Base-by-base conservation (phyloP, 2,329 filamentous ascomycete genomes). In the Aspergillus amoenus region DNA sequence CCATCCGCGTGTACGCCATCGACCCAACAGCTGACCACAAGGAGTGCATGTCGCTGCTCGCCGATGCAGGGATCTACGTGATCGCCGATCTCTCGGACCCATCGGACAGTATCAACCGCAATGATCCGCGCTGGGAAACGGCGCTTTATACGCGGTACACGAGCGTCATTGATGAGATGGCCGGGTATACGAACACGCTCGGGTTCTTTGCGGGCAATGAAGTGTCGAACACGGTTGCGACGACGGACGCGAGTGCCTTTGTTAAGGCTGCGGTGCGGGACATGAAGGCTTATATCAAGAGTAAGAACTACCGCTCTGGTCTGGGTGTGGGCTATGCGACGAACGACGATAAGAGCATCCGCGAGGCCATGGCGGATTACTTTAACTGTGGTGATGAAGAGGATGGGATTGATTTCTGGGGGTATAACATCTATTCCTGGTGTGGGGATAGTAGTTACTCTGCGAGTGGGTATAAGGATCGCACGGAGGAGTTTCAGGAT, bases 351-450 rank as follows among this genome's bases (percentile, higher is more conserved):
- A 83, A 86, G 24, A 82, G 85, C 15, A 95, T 96, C 66, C 89
- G 93, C 73, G 82, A 82, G 63, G 81, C 91, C 68, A 87, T 97
- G 69, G 91, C 91, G 63, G 79, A 91, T 71, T 97, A 95, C 84
- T 96, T 97, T 81, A 93, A 96, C 83, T 99, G 93, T 72, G 90
- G 91, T 39, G 59, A 62, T 59, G 76, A 84, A 58, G 79, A 82
- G 15, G 76, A 78, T 67, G 74, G 89, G 59, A 95, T 97, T 64
- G 94, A 97, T 76, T 97, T 94, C 82, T 97, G 91, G 91, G 93
- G 93, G 57, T 97, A 97, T 87, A 97, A 97, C 82, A 95, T 97
- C 79, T 97, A 97, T 84, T 95, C 91, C 46, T 97, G 94, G 94
- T 97, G 93, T 73, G 93, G 93, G 63, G 76, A 92, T 68, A 95